These are phyloP conservation scores for Trapa incisa DNA, from an alignment of 345 rosid species.

Conservation along the genomic window DNA sequence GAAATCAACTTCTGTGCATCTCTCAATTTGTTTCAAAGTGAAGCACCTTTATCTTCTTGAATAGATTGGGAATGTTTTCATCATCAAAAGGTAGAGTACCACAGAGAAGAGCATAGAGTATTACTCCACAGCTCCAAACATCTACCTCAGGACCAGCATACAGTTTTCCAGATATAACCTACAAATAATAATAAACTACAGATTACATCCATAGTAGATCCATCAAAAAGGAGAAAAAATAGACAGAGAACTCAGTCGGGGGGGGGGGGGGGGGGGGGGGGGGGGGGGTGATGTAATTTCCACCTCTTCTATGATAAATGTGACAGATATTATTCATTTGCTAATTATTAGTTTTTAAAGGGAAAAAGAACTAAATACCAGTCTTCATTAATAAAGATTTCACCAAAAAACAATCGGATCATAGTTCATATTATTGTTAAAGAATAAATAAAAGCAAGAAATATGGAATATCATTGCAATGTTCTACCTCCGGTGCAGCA, in stretches of 20 bases:
- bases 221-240: background rate
- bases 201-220: background rate
- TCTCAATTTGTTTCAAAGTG: background rate
- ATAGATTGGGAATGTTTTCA: conserved; percentile 92
- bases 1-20: no score
- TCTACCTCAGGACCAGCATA: conserved; percentile 99
- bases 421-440: background rate
- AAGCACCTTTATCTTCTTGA: conserved; percentile 83
- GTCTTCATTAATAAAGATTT: background rate
- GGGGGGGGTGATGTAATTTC: background rate
- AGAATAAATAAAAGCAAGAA: background rate
- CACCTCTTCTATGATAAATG: background rate
- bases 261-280: no score
- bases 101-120: conserved; percentile 92
- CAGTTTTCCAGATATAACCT: conserved; percentile 93
- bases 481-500: conserved; percentile 83
- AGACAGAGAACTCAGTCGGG: no score
- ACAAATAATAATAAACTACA: background rate
- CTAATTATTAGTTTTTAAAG: background rate
- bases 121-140: conserved; percentile 99
- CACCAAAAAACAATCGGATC: background rate
- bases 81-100: conserved; percentile 98
- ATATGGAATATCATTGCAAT: background rate
- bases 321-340: background rate
- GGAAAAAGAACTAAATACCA: background rate